Base-by-base conservation (phyloP, 805 yeast species). In the Tetrapisispora phaffii region DNA sequence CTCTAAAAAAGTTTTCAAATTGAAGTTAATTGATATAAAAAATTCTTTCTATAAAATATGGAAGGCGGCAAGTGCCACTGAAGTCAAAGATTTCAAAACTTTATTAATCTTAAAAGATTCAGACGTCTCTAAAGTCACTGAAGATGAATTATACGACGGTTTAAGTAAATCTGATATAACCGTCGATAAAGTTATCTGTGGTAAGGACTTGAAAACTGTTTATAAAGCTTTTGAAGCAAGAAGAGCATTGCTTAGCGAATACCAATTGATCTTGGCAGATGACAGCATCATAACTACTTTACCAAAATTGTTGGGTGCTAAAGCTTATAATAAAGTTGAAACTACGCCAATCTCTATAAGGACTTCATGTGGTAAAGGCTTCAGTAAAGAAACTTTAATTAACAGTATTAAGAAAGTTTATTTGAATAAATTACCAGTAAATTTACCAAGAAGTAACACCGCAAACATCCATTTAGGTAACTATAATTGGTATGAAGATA, bases 201-300 rank as follows among this genome's bases (percentile, higher is more conserved):
- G 82, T 45, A 72, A 77, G 39, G 83, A 87, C 53, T 72, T 93
- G 51, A 86, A 86, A 63, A 85, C 88, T 29, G 83, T 82, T 49
- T 90, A 79, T 73, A 87, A 87, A 68, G 77, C 85, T n/a, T 93
- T 70, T 57, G 97, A 93, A 65, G 81, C 88, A 48, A 80, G 88
- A 63, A 80, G 97, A 62, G 81, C 79, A 50, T 76, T 93, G 48
- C 65, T 74, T 36, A 62, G 72, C 15, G 79, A 77, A 47, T 85
- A 76, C 60, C 95, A 88, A 56, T 52, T 87, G 49, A 85, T 93
- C 63, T 60, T 93, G 36, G 81, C 86, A 44, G 98, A 93, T 66
- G 96, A 88, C 50, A 80, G 82, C 32, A 70, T 90, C 39, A 71
- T 87, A 44, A 78, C 88, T 24, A 71, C 85, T 48, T 73, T 93